Evolutionary conservation across 176 grass and related monocot genomes (phyloP).

Genomic region (Oropetium thomaeum): DNA sequence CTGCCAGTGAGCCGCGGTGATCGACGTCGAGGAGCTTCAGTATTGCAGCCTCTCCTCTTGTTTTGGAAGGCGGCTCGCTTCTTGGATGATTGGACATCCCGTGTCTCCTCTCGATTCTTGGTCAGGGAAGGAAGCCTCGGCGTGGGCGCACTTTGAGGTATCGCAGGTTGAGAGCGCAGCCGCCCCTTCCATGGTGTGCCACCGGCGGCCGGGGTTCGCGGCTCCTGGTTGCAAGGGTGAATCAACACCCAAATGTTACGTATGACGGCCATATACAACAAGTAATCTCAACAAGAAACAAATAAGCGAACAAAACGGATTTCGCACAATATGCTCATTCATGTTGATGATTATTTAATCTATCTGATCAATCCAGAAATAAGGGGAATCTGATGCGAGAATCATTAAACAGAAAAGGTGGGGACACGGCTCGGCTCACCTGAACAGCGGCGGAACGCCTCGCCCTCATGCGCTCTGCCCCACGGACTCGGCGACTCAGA

Average conservation of each 20-base stretch:
- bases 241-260: neutral
- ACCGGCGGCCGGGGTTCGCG: neutral
- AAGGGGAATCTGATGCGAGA: neutral
- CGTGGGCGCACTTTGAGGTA: neutral
- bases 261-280: neutral
- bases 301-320: neutral
- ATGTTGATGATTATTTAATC: neutral
- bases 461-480: neutral
- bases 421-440: neutral
- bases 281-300: neutral
- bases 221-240: neutral
- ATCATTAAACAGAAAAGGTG: neutral
- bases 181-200: constrained; percentile 16
- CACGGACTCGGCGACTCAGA: neutral
- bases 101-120: neutral
- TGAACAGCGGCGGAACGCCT: neutral
- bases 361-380: neutral
- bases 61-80: neutral
- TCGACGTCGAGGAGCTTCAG: neutral
- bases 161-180: constrained; percentile 18
- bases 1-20: neutral
- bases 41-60: neutral
- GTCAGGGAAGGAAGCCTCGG: neutral
- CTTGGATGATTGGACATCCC: constrained; percentile 10
- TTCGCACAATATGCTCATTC: neutral